Evolutionary conservation across 805 yeast genomes (phyloP).

Genomic region (Candida oleophila): DNA sequence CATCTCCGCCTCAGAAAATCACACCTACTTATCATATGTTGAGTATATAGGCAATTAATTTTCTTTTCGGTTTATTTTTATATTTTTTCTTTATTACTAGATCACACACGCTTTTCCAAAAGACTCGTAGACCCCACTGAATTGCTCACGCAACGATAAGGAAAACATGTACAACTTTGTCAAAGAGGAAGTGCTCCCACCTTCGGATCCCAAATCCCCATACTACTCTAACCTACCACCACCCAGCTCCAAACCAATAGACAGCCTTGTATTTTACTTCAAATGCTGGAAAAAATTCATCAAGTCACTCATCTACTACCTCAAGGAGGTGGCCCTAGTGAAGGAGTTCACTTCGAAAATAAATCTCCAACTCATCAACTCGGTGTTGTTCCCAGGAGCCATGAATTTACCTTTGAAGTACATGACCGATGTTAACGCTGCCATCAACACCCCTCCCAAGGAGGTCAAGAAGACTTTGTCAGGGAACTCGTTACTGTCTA

Average conservation of each 20-base stretch:
- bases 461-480: slow-evolving; percentile 15
- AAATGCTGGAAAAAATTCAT: slow-evolving; percentile 42
- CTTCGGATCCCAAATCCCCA: slow-evolving; percentile 35
- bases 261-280: slow-evolving; percentile 36
- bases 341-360: slow-evolving; percentile 44
- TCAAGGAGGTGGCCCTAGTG: slow-evolving; percentile 45
- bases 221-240: slow-evolving; percentile 39
- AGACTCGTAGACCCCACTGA: too few relatives aligned
- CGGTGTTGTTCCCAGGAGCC: slow-evolving; percentile 43
- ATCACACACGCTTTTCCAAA: too few relatives aligned
- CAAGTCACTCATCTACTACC: slow-evolving; percentile 34
- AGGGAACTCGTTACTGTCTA: slow-evolving; percentile 5
- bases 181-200: slow-evolving; percentile 27
- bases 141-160: not conserved
- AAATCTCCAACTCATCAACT: slow-evolving; percentile 35
- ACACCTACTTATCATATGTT: not conserved
- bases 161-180: slow-evolving; percentile 21
- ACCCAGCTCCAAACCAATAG: slow-evolving; percentile 38
- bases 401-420: slow-evolving; percentile 35
- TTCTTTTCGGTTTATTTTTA: too few relatives aligned
- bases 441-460: slow-evolving; percentile 9
- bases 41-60: not conserved
- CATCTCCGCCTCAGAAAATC: not conserved
- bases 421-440: slow-evolving; percentile 7
- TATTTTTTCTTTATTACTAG: too few relatives aligned